Base-by-base conservation (phyloP, 371 early-diverging fungal genomes). In the Mucor indicus region DNA sequence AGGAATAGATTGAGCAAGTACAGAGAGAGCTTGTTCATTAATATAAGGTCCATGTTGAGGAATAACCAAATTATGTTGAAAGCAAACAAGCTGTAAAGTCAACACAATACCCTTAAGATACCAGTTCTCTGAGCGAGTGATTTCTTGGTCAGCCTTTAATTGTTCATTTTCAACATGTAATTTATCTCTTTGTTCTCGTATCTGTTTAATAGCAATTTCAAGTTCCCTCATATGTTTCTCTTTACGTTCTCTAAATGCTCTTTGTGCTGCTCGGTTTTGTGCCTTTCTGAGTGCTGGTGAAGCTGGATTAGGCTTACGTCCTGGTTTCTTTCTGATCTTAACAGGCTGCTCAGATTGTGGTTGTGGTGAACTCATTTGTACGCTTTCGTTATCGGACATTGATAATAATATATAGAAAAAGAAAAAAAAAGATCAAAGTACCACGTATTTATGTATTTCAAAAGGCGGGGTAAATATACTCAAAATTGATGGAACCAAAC, bases 211-310 rank as follows among this genome's bases (percentile, higher is more conserved):
- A 7, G 76, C 67, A 23, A 67, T 60, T 60, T 90, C 90, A 4
- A 90, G 67, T 23, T 83, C 77, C 41, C 75, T 60, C 29, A 89
- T 67, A 48, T 89, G 85, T 36, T 79, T 64, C 56, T 89, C 87
- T 63, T 87, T 88, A 43, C 91, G 81, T 57, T 90, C 87, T 38
- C 91, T 67, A 57, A 89, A 90, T 2, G 89, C 90, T 19, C 89
- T 72, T 62, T 90, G 90, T 0, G 90, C 90, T 4, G 87, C 89
- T 33, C 91, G 64, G 64, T 90, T 90, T 57, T 90, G 91, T 19
- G 86, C 89, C 37, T 87, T 89, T 21, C 91, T 80, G 30, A 87
- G 75, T 9, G 82, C 82, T 15, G 81, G 84, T 2, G 82, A 81
- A 13, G 82, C 81, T 19, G 82, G 84, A 41, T 81, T 84, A 15